Percentiles rank a stretch among this genome's conserved stretches.
phyloP scores from a whole-genome alignment of 2,329 filamentous ascomycete genomes.

The Huntiella bhutanensis region DNA sequence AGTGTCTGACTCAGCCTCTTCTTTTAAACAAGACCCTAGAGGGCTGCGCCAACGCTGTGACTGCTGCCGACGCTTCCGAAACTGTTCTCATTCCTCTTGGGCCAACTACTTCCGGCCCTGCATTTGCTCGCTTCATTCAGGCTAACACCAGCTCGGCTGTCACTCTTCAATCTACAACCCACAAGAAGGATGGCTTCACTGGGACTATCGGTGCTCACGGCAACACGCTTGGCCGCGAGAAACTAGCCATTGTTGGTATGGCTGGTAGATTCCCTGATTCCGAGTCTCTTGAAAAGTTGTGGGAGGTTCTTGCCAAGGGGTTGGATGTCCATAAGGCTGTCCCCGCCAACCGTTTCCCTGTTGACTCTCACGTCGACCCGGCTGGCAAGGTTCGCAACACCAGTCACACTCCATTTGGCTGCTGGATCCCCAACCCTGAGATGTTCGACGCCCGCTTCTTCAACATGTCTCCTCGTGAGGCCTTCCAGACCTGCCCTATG shows the following conservation, averaged over 20 bases:
- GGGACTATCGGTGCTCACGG: constrained; percentile 28
- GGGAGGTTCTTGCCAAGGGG: constrained; percentile 48
- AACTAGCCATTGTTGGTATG: constrained; percentile 64
- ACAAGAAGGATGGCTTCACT: constrained; percentile 19
- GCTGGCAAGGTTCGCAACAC: constrained; percentile 51
- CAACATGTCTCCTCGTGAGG: constrained; percentile 67
- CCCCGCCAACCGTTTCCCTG: constrained; percentile 49
- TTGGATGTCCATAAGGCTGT: constrained; percentile 45
- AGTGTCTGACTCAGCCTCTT: constrained; percentile 32
- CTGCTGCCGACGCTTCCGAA: constrained; percentile 19
- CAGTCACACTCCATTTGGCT: constrained; percentile 49
- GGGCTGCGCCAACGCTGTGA: constrained; percentile 26
- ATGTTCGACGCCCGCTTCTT: constrained; percentile 64
- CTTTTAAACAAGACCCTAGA: constrained; percentile 29
- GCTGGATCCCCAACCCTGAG: constrained; percentile 50
- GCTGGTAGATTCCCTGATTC: constrained; percentile 26
- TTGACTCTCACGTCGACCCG: constrained; percentile 46
- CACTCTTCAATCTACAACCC: constrained; percentile 21
- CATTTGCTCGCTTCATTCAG: constrained; percentile 25
- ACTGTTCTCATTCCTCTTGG: constrained; percentile 31
- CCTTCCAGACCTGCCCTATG: constrained; percentile 56
- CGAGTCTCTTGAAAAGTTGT: constrained; percentile 26
- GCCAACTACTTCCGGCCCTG: constrained; percentile 26
- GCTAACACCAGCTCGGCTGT: constrained; percentile 25
- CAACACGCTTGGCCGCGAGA: constrained; percentile 30